phyloP scores from a whole-genome alignment of 2,329 filamentous ascomycete genomes.

The Fusarium oxysporum region DNA sequence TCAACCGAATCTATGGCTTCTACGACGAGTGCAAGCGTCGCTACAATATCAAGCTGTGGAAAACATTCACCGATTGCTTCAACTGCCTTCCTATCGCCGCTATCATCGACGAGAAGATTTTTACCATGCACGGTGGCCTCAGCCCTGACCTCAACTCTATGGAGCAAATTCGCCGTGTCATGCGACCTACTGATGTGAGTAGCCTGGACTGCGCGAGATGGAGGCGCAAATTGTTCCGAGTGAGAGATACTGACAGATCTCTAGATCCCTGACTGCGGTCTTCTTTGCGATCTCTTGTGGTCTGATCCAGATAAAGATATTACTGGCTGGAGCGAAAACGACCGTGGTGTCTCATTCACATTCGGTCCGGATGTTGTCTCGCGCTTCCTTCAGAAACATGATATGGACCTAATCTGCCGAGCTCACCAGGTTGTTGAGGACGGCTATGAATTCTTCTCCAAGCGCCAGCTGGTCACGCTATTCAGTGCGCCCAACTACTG shows the following conservation, averaged over 20 bases:
- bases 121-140: constrained; percentile 98
- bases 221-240: constrained; percentile 8
- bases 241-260: constrained; percentile 19
- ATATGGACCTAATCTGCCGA: constrained; percentile 99
- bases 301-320: constrained; percentile 99
- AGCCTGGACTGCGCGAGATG: constrained; percentile 26
- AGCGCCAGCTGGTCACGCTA: constrained; percentile 94
- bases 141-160: constrained; percentile 98
- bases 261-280: constrained; percentile 96
- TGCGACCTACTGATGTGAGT: constrained; percentile 98
- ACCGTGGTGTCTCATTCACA: constrained; percentile 97
- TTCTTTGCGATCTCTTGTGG: constrained; percentile 97
- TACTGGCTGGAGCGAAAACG: constrained; percentile 98
- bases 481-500: constrained; percentile 99
- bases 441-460: constrained; percentile 99
- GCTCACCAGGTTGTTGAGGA: constrained; percentile 99
- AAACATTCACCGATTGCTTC: constrained; percentile 99
- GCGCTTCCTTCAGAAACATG: constrained; percentile 97
- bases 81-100: constrained; percentile 98
- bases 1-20: constrained; percentile 99
- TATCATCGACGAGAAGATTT: constrained; percentile 99
- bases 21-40: constrained; percentile 99
- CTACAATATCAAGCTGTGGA: constrained; percentile 99
- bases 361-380: constrained; percentile 98
- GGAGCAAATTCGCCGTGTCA: constrained; percentile 99